phyloP scores from a whole-genome alignment of 73 alveolate species.

The Paramecium bursaria region DNA sequence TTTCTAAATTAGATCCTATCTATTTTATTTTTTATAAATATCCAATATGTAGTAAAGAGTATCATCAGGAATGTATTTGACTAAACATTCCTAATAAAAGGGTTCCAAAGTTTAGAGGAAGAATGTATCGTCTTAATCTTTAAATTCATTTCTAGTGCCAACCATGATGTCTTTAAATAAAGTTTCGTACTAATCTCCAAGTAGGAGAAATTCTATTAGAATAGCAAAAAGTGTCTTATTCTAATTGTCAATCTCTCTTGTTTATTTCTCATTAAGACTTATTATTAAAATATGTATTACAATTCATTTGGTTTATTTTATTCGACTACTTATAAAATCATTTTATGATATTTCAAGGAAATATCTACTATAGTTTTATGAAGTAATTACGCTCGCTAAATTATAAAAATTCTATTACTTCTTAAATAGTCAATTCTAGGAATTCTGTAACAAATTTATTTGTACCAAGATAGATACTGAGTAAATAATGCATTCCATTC shows the following conservation, averaged over 20 bases:
- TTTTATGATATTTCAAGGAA: constrained; percentile 9
- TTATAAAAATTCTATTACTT: background rate
- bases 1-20: constrained; percentile 24
- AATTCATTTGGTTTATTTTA: background rate
- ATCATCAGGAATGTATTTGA: background rate
- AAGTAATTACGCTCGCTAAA: background rate
- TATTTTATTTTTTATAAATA: background rate
- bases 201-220: constrained; percentile 13
- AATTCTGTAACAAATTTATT: constrained; percentile 9
- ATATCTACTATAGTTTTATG: constrained; percentile 3
- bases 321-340: background rate
- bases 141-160: background rate
- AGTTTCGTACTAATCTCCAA: constrained; percentile 3
- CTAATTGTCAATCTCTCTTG: background rate
- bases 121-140: constrained; percentile 11
- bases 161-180: constrained; percentile 6
- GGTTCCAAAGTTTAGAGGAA: constrained; percentile 23
- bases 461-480: constrained; percentile 3
- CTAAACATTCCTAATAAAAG: constrained; percentile 5
- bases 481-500: constrained; percentile 19
- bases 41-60: background rate
- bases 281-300: background rate
- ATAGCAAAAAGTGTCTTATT: constrained; percentile 16
- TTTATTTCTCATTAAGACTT: background rate
- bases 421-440: constrained; percentile 15